Percentiles rank a stretch among this genome's conserved stretches.
Conservation (phyloP, 257 asterid species). For the Nemophila menziesii region DNA sequence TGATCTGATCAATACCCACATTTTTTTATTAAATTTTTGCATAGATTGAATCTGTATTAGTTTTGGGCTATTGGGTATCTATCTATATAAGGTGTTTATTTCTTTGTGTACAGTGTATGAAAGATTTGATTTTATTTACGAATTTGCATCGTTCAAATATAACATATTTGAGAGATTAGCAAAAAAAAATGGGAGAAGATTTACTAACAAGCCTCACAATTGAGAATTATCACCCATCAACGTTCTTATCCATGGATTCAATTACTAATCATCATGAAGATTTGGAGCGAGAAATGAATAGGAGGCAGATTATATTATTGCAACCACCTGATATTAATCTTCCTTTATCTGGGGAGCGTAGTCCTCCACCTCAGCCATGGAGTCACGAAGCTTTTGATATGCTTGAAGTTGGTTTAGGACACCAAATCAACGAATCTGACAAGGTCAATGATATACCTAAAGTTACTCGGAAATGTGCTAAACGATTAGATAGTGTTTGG, state of each 20-base stretch:
- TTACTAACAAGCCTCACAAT: constrained; percentile 1
- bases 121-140: neutral
- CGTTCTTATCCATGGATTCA: constrained; percentile 8
- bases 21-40: no score
- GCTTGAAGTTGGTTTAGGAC: neutral
- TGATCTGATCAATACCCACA: neutral
- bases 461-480: constrained; percentile 9
- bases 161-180: neutral
- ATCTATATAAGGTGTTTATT: neutral
- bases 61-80: neutral
- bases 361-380: constrained; percentile 5
- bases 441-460: neutral
- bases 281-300: neutral
- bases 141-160: neutral
- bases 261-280: neutral
- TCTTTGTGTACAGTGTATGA: neutral
- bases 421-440: neutral
- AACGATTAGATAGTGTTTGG: constrained; percentile 10
- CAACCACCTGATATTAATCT: constrained; percentile 9
- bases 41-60: neutral
- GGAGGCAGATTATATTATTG: neutral
- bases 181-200: constrained; percentile 3
- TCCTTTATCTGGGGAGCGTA: constrained; percentile 1
- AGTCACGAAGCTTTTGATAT: neutral
- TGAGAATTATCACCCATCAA: constrained; percentile 5